Base-by-base conservation (phyloP, 306 rosid genomes). In the Vigna reflexopilosa region DNA sequence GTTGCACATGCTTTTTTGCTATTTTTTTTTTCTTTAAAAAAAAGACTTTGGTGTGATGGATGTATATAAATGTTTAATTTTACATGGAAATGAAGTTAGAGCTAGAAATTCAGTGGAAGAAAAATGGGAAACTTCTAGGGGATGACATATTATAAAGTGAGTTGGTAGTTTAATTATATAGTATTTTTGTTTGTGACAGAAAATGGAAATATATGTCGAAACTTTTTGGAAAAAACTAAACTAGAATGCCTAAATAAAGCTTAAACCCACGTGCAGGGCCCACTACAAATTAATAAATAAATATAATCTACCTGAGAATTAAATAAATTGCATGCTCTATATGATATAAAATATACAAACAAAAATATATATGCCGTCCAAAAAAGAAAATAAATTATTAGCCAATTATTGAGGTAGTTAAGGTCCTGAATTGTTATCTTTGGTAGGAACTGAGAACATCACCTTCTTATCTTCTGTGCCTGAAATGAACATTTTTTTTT, bases 341-440 rank as follows among this genome's bases (percentile, higher is more conserved):
- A 16, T 32, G 76, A 48, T 50, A 48, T 69, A n/a, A 44, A 45
- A 28, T 9, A 55, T 20, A 49, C 50, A 42, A 61, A 40, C 11
- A 70, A 68, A 44, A n/a, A 15, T 34, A 5, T 13, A 38, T 1
- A 0, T 9, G 17, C 6, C 50, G 62, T 52, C 19, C 19, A 48
- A 65, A 48, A 44, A 7, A 70, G 67, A 20, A 64, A 49, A 67
- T 36, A 74, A 15, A 79, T 54, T 73, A 74, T 52, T 52, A 32
- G 58, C 19, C 75, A 75, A 69, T 79, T 51, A 79, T 79, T 83
- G 78, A 62, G 75, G 51, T 59, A 74, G 76, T 78, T 77, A 77
- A 52, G 59, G 16, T 15, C 77, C 11, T 8, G 8, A 26, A 47
- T 81, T 52, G 84, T 64, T 65, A 47, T 55, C 3, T 6, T 40